Conservation (phyloP, 257 asterid genomes). For the Lithospermum erythrorhizon region DNA sequence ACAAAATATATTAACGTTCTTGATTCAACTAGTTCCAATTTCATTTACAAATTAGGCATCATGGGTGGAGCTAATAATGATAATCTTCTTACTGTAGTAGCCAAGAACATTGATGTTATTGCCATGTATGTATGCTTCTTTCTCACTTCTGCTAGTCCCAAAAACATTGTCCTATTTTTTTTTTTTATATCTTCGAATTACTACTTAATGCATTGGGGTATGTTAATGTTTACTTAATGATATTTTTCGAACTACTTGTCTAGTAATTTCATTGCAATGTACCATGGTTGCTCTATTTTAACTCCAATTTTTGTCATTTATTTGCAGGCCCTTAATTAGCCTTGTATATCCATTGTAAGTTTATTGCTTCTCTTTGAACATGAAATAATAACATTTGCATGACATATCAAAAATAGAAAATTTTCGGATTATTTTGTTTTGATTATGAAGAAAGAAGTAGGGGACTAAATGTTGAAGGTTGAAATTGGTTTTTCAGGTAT, state of each 20-base stretch:
- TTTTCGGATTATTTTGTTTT: neutral
- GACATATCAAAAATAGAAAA: too few species aligned
- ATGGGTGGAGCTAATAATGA: slow-evolving; percentile 75
- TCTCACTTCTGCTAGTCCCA: neutral
- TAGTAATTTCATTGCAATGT: too few species aligned
- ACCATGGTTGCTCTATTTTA: neutral
- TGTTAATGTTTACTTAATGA: too few species aligned
- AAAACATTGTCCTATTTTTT: neutral
- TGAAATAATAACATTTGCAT: neutral
- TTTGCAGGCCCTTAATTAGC: slow-evolving; percentile 74
- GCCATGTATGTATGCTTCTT: slow-evolving; percentile 39
- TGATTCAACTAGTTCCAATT: too few species aligned
- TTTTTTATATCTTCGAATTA: too few species aligned
- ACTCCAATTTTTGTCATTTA: slow-evolving; percentile 1
- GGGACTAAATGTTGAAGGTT: too few species aligned
- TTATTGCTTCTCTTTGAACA: neutral
- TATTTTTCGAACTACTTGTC: too few species aligned
- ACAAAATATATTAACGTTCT: neutral
- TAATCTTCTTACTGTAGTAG: slow-evolving; percentile 57
- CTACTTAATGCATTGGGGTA: too few species aligned
- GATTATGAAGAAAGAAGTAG: neutral
- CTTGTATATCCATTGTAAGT: slow-evolving; percentile 92
- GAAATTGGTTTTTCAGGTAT: slow-evolving; percentile 30
- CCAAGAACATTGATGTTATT: slow-evolving; percentile 79
- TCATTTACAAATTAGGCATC: neutral